These are phyloP conservation scores for Syzygium aromaticum DNA, from an alignment of 345 rosid genomes.

Conservation along the genomic window DNA sequence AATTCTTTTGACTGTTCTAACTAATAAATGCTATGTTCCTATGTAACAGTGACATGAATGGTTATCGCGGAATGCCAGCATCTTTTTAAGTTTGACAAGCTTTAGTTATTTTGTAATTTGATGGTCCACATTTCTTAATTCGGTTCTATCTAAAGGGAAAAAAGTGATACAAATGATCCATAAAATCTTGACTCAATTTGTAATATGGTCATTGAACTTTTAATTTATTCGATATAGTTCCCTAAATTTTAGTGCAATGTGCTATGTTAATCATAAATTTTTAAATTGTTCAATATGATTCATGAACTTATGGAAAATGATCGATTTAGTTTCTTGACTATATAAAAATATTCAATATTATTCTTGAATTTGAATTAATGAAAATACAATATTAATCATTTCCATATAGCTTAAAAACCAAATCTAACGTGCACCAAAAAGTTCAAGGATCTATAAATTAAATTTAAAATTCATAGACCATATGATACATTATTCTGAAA, in stretches of 20 bases:
- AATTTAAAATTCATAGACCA: fast-evolving
- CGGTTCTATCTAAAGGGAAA: background rate
- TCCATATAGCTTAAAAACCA: fast-evolving
- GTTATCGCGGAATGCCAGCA: background rate
- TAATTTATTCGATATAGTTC: fast-evolving
- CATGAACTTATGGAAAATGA: background rate
- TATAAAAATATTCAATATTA: background rate
- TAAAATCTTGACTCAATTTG: background rate
- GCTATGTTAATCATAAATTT: background rate
- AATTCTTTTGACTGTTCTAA: background rate
- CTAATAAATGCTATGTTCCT: background rate
- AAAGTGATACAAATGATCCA: background rate
- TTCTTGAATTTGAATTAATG: background rate
- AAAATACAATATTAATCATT: background rate
- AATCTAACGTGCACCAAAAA: fast-evolving
- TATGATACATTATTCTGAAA: fast-evolving
- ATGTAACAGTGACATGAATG: background rate
- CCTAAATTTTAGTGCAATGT: background rate
- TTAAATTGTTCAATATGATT: background rate
- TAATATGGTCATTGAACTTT: background rate
- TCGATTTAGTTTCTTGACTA: fast-evolving
- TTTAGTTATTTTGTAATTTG: background rate
- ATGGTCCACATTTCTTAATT: background rate
- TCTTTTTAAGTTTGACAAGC: background rate
- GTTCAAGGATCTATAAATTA: fast-evolving